phyloP scores from a whole-genome alignment of 495 filamentous ascomycete genomes.

The Chaetomium tenue region DNA sequence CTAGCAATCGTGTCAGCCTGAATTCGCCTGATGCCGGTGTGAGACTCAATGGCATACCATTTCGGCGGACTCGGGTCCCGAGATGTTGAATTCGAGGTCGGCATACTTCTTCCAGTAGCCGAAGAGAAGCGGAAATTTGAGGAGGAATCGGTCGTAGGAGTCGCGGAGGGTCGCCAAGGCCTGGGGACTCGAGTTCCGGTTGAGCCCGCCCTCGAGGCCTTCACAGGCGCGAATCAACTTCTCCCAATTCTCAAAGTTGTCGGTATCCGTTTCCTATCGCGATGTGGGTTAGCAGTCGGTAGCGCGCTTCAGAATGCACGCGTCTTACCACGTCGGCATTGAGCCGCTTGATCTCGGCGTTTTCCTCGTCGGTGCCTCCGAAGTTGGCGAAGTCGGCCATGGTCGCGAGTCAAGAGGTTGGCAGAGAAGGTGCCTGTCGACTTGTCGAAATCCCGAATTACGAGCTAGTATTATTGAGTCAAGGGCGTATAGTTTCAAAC shows the following conservation, averaged over 20 bases:
- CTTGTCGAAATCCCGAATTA: neutral
- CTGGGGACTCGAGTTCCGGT: slow-evolving; percentile 92
- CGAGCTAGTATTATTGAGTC: neutral
- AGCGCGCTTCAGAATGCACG: neutral
- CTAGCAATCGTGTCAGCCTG: slow-evolving; percentile 45
- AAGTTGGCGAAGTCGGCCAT: slow-evolving; percentile 58
- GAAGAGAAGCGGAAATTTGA: slow-evolving; percentile 93
- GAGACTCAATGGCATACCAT: slow-evolving; percentile 61
- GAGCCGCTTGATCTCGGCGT: slow-evolving; percentile 76
- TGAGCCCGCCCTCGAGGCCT: slow-evolving; percentile 85
- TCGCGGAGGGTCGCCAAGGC: slow-evolving; percentile 81
- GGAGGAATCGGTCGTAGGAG: slow-evolving; percentile 87
- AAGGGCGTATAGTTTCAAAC: neutral
- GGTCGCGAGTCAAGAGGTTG: slow-evolving; percentile 8
- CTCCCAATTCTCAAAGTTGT: slow-evolving; percentile 95
- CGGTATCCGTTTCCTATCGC: slow-evolving; percentile 66
- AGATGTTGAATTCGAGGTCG: slow-evolving; percentile 93
- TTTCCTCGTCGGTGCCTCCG: slow-evolving; percentile 80
- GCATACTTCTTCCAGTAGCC: slow-evolving; percentile 99
- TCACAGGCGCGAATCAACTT: slow-evolving; percentile 82
- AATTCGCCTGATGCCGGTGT: neutral
- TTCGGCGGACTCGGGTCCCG: slow-evolving; percentile 94
- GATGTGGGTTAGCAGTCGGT: slow-evolving; percentile 14
- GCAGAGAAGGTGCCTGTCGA: neutral
- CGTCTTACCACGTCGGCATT: slow-evolving; percentile 73